Evolutionary conservation across 495 filamentous ascomycete species (phyloP), one percentile per base, ranked within the genome.

Genomic region (Schizothecium vesticola): DNA sequence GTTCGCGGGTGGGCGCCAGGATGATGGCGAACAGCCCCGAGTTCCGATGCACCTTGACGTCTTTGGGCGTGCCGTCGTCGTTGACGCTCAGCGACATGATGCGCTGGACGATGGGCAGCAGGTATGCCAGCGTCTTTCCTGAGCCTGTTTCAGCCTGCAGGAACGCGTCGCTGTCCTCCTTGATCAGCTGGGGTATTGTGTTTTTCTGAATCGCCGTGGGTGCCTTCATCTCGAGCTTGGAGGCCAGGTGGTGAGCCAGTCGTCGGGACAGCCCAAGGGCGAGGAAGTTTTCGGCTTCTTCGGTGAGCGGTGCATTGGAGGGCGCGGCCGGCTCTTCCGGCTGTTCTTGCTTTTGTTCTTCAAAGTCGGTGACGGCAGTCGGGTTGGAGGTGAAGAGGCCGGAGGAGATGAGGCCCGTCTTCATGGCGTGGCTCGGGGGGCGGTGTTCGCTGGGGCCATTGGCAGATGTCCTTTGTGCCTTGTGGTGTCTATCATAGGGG

Each of bases 71-170:
- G 66, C 81, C 75, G 63, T 83, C 80, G 59, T 85, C 80, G 69
- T 76, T 75, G n/a, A 78, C 74, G 56, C 91, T 93, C 24, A 97
- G 80, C 12, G 85, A 80, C 81, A 96, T 89, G 61, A 99, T 91
- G 57, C 92, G 84, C 71, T 99, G 89, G 21, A 98, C 89, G 51
- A 99, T 91, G 1, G 95, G 95, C 6, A 99, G 77, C 11, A 97
- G 83, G 76, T 98, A 99, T 36, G 95, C 93, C 61, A 99, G 79
- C 5, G 95, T 99, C 79, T 99, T 99, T 75, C 95, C 95, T 0
- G 96, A 99, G 33, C 95, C 95, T 0, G 95, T 99, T 78, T 99
- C 91, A 16, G 96, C 96, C 77, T 97, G 95, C 26, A 99, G 90
- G 74, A 97, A 98, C 19, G 94, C 95, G 82, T 99, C 95, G 55